Evolutionary conservation across 208 protist genomes (phyloP), one percentile per base, ranked within the genome.

Genomic region (Trypanosoma caninum): DNA sequence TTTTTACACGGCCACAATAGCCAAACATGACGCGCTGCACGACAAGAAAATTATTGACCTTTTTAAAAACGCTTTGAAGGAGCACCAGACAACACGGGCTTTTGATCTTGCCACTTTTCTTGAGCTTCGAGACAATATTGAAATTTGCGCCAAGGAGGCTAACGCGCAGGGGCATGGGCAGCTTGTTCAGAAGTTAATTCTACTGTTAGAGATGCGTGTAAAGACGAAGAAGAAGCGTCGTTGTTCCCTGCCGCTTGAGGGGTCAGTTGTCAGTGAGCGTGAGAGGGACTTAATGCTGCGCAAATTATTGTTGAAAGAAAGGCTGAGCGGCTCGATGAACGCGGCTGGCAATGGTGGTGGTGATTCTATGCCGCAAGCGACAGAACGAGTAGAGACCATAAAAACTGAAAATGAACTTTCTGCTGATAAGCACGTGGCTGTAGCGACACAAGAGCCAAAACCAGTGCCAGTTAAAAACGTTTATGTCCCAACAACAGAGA

Each of bases 91-190:
- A 20, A 82, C 80, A 8, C 77, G 84, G 30, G 88, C 88, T 18
- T 30, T 92, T 14, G 88, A 95, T 57, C 61, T 95, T 37, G 88
- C 88, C 9, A 87, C 75, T 55, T 63, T 74, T 60, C 72, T 95
- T 69, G 82, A 95, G 65, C 72, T 92, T 28, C 77, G 84, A 41
- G 88, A 95, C 65, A 86, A 84, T 41, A 63, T 95, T 27, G 76
- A 87, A 59, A 53, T 58, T 44, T 91, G 83, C 54, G 85, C 83
- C 22, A 63, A 78, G 50, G 41, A 73, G 52, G 88, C 88, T 16
- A 91, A 92, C 62, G 60, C 33, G 10, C 64, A 60, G 25, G 81
- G 83, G 22, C 72, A 91, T 37, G 60, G 25, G 45, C 74, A 84
- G 53, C 77, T 95, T 37, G 76, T 90, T 35, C 80, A 80, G 13